Percentiles rank a stretch among this genome's conserved stretches.
Conservation (phyloP, 2,329 filamentous ascomycete species). For the Calonectria pseudoreteaudii region DNA sequence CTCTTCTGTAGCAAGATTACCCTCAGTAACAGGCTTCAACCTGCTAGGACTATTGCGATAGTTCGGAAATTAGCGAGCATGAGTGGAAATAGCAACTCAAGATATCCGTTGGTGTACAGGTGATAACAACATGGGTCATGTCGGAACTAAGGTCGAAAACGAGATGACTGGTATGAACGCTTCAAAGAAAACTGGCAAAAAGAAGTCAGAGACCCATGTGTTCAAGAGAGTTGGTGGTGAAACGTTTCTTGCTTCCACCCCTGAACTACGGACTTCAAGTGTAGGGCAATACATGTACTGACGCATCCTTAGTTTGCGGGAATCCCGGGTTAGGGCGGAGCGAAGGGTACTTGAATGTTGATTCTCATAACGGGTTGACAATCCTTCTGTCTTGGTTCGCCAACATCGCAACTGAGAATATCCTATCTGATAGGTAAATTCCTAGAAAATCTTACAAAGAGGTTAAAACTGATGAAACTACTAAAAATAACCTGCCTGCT, state of each 20-base stretch:
- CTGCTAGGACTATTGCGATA: background rate
- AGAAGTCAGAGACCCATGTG: background rate
- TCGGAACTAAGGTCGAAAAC: background rate
- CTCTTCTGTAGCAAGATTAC: background rate
- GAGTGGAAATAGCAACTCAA: background rate
- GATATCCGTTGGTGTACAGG: background rate
- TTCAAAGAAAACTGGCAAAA: background rate
- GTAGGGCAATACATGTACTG: background rate
- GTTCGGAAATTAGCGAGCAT: background rate
- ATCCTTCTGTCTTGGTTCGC: background rate
- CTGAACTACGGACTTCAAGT: background rate
- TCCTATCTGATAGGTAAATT: background rate
- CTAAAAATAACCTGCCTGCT: background rate
- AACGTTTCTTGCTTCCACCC: background rate
- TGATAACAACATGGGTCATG: background rate
- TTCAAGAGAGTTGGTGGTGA: background rate
- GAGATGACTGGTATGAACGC: background rate
- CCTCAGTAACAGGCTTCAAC: background rate
- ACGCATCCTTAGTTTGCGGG: background rate
- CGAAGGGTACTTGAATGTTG: background rate
- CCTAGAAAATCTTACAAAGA: background rate
- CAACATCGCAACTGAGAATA: background rate
- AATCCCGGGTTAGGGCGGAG: background rate
- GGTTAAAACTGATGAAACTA: background rate
- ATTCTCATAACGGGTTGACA: background rate